Percentiles rank a stretch among this genome's conserved stretches.
Evolutionary conservation across 768 basidiomycete genomes (phyloP).

Genomic region (Austroboletus eburneus): DNA sequence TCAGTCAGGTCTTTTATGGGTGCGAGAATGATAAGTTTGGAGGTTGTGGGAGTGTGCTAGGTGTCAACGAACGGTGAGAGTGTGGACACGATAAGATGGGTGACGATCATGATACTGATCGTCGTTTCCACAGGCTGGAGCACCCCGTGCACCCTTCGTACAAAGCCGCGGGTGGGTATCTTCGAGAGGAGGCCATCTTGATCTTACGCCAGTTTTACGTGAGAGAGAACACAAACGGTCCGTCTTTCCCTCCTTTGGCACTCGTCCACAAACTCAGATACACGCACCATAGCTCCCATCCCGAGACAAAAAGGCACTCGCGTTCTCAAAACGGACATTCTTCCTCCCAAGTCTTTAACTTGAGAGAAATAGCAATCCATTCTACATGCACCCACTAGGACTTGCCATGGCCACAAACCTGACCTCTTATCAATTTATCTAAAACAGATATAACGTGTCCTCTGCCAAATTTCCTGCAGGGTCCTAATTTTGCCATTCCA

Average conservation of each 20-base stretch:
- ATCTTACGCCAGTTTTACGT: conserved; percentile 84
- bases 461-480: neutral
- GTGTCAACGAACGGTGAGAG: conserved; percentile 72
- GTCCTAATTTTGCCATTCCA: conserved; percentile 30
- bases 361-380: conserved; percentile 1
- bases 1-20: conserved; percentile 87
- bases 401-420: no score
- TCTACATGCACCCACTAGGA: no score
- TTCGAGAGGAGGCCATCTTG: conserved; percentile 83
- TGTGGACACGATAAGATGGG: neutral
- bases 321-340: conserved; percentile 79
- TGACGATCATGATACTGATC: neutral
- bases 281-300: conserved; percentile 60
- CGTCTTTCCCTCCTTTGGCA: conserved; percentile 11
- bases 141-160: conserved; percentile 78
- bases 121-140: conserved; percentile 42
- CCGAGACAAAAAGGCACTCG: conserved; percentile 87
- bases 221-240: conserved; percentile 90
- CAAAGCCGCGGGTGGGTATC: conserved; percentile 68
- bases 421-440: neutral
- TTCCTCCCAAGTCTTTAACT: conserved; percentile 1
- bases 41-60: conserved; percentile 91
- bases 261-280: conserved; percentile 9
- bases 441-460: conserved; percentile 2
- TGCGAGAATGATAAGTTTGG: conserved; percentile 96